Conservation (phyloP, 1,284 basidiomycete species). For the Vanrija sp. region DNA sequence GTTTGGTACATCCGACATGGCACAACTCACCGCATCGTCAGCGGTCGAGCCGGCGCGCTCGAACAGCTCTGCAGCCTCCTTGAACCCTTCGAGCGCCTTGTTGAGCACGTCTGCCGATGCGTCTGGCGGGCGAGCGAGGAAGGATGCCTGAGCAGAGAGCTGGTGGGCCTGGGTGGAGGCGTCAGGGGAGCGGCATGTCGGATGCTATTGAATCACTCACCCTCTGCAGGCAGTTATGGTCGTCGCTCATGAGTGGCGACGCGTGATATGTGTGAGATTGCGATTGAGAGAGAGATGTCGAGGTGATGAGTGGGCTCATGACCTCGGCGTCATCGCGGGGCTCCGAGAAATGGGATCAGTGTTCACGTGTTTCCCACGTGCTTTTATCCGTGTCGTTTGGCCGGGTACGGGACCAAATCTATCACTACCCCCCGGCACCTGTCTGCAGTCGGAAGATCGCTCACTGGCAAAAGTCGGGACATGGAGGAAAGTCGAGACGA, state of each 20-base stretch:
- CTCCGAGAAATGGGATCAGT: too few relatives aligned
- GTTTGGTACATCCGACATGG: background rate
- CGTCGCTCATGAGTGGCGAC: constrained; percentile 14
- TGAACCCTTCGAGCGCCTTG: constrained; percentile 30
- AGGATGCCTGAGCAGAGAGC: constrained; percentile 38
- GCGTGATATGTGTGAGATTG: background rate
- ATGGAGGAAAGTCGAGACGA: too few relatives aligned
- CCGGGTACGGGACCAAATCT: too few relatives aligned
- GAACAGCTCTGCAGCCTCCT: constrained; percentile 41
- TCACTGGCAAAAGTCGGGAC: too few relatives aligned
- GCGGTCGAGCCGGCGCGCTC: constrained; percentile 17
- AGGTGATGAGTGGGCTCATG: background rate
- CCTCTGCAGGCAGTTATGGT: constrained; percentile 17
- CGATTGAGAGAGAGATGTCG: background rate
- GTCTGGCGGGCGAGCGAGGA: constrained; percentile 21
- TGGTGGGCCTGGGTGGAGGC: constrained; percentile 37
- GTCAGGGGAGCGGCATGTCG: background rate
- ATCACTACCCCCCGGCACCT: too few relatives aligned
- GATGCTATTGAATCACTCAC: constrained; percentile 2
- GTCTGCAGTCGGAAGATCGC: too few relatives aligned
- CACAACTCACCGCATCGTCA: constrained; percentile 15
- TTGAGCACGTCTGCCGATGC: constrained; percentile 18
- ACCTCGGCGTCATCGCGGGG: too few relatives aligned
- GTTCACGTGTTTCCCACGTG: background rate
- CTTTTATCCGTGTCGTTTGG: too few relatives aligned